Evolutionary conservation across 2,329 filamentous ascomycete species (phyloP).

Genomic region (Beauveria sp.): DNA sequence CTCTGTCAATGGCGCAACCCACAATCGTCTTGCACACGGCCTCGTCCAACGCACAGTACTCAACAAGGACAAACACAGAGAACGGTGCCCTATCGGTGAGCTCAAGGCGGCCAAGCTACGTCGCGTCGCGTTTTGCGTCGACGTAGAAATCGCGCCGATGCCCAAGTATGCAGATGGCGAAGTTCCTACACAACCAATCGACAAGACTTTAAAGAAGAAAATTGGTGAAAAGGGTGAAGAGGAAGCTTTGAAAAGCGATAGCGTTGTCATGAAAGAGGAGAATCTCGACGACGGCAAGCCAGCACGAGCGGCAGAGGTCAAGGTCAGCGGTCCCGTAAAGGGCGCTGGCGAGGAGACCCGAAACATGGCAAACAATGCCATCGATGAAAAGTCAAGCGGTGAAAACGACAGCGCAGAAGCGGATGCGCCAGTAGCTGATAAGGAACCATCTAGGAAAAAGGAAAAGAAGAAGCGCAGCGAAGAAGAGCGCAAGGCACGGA

Average conservation of each 20-base stretch:
- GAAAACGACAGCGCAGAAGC: slow-evolving; percentile 17
- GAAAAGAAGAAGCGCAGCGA: slow-evolving; percentile 96
- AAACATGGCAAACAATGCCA: not conserved
- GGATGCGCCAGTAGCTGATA: slow-evolving; percentile 21
- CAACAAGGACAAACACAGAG: slow-evolving; percentile 75
- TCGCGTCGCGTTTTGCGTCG: slow-evolving; percentile 89
- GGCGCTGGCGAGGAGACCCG: not conserved
- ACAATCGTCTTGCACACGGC: slow-evolving; percentile 43
- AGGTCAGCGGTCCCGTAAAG: not conserved
- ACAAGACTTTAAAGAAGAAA: slow-evolving; percentile 46
- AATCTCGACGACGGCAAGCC: slow-evolving; percentile 14
- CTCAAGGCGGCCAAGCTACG: slow-evolving; percentile 74
- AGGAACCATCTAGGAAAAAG: slow-evolving; percentile 60
- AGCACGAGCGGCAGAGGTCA: not conserved
- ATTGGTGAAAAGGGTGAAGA: slow-evolving; percentile 65
- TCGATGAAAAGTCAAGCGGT: not conserved
- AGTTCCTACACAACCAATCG: slow-evolving; percentile 21
- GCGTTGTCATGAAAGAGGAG: slow-evolving; percentile 47
- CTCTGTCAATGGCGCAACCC: slow-evolving; percentile 23
- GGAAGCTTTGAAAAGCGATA: slow-evolving; percentile 61
- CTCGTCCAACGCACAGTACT: slow-evolving; percentile 73
- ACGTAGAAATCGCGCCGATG: slow-evolving; percentile 90
- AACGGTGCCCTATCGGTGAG: slow-evolving; percentile 72
- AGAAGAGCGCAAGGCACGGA: slow-evolving; percentile 83
- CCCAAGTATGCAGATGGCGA: slow-evolving; percentile 66